Evolutionary conservation across 2,329 filamentous ascomycete species (phyloP), one percentile per base, ranked within the genome.

Genomic region (Cladosporium colombiae): DNA sequence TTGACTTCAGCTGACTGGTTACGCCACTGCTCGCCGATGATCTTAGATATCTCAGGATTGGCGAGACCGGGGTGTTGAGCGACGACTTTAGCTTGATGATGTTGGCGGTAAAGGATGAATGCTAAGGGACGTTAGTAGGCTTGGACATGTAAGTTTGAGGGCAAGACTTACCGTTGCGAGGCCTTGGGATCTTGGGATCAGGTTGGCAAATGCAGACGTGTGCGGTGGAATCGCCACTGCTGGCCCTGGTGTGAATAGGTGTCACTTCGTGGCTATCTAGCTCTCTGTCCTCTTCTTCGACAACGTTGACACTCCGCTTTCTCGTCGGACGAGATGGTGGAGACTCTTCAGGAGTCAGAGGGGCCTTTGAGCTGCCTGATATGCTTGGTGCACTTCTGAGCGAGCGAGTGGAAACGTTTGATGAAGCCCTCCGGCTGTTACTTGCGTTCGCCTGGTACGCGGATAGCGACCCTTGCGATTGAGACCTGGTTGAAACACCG

Each of bases 11-110:
- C 85, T 4, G 88, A 80, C 74, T 96, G 89, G 65, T 88, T 85
- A 74, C 90, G 88, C 95, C 95, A 99, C 85, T 93, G 90, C 77
- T 92, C 88, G 62, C 94, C 94, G 71, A 98, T 96, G 72, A 98
- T 96, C 80, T 97, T 97, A 70, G 94, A 97, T 72, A 98, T 96
- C 62, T 97, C 92, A 3, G 94, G 94, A 78, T 98, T 98, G 55
- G 93, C 89, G 70, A 97, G 86, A 53, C 92, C 91, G n/a, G 93
- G 94, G 74, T 97, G 87, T 71, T 91, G 86, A 63, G 88, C 84
- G 44, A 93, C 90, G 60, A 98, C 92, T 58, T 87, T 84, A 21
- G 91, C 88, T 78, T 98, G 94, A 74, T 95, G 90, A 77, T 96
- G 91, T 77, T 98, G 93, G 46, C 95, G 92, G 81, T 97, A 99